A percentile compares a stretch with the other conserved stretches of the same genome.
Evolutionary conservation across 495 filamentous ascomycete genomes (phyloP).

Genomic region (Penicillium maclennaniae): DNA sequence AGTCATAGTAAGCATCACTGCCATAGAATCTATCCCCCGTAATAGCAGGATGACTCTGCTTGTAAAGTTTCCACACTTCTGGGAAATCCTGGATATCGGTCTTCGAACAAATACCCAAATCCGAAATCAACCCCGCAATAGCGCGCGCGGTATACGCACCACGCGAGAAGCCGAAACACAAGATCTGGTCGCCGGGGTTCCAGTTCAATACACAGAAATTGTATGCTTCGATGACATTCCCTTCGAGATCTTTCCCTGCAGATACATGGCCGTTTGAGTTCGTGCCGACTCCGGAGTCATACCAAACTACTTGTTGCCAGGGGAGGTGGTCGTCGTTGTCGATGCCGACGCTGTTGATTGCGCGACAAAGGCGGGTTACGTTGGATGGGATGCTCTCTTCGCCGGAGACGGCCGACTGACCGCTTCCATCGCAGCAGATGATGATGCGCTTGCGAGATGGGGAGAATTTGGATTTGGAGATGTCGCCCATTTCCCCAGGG

Average conservation of each 20-base stretch:
- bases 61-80: conserved; percentile 44
- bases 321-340: conserved; percentile 12
- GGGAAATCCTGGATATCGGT: conserved; percentile 38
- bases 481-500: too few relatives aligned
- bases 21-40: conserved; percentile 14
- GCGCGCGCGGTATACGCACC: conserved; percentile 55
- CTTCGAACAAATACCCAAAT: conserved; percentile 45
- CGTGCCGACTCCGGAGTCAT: conserved; percentile 27
- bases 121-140: conserved; percentile 49
- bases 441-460: conserved; percentile 18
- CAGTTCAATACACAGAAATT: conserved; percentile 37
- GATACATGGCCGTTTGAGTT: background rate
- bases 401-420: conserved; percentile 24
- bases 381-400: conserved; percentile 25
- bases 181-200: conserved; percentile 50
- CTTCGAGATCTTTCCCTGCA: too few relatives aligned
- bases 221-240: conserved; percentile 5
- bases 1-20: conserved; percentile 5
- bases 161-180: conserved; percentile 56
- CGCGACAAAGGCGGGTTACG: conserved; percentile 23
- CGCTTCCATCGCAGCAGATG: conserved; percentile 30
- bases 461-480: too few relatives aligned
- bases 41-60: conserved; percentile 21
- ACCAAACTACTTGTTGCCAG: conserved; percentile 30
- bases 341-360: conserved; percentile 15